These are phyloP conservation scores for Globisporangium irregulare DNA, from an alignment of 352 stramenopile species.

Conservation along the genomic window DNA sequence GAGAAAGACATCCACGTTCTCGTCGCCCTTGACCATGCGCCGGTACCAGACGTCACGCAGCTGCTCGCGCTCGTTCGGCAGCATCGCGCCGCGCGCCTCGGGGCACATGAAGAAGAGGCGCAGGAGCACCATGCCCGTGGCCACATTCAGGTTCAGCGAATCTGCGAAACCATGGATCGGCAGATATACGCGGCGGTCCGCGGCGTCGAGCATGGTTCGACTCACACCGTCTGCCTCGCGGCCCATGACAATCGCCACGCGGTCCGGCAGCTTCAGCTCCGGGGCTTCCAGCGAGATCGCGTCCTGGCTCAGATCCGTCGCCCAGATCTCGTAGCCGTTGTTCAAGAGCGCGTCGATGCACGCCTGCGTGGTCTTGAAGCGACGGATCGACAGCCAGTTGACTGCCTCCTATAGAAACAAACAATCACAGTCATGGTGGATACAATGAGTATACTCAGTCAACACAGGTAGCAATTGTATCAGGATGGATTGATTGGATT, in stretches of 20 bases:
- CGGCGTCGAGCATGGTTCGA: constrained; percentile 58
- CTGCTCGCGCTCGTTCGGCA: constrained; percentile 19
- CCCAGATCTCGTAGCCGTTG: constrained; percentile 62
- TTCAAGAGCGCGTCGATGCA: constrained; percentile 57
- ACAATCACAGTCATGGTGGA: background rate
- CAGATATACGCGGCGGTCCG: constrained; percentile 80
- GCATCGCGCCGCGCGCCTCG: constrained; percentile 30
- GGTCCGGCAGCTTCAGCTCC: constrained; percentile 47
- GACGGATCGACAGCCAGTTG: constrained; percentile 70
- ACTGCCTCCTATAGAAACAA: constrained; percentile 17
- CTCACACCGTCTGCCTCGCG: constrained; percentile 83
- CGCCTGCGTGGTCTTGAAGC: constrained; percentile 66
- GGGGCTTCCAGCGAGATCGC: constrained; percentile 30
- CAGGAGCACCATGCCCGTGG: constrained; percentile 78
- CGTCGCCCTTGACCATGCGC: constrained; percentile 27
- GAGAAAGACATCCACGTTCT: constrained; percentile 24
- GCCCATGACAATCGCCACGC: constrained; percentile 87
- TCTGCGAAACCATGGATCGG: constrained; percentile 85
- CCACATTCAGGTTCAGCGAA: constrained; percentile 85
- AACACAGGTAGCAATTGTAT: background rate
- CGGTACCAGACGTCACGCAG: constrained; percentile 33
- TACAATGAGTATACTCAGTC: background rate
- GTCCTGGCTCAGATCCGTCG: constrained; percentile 70
- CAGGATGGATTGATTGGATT: background rate
- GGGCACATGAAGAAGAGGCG: constrained; percentile 44